A percentile compares a stretch with the other conserved stretches of the same genome.
These are phyloP conservation scores for Asterella californica DNA, from an alignment of 225 moss, liverwort and hornwort species.

Conservation along the genomic window DNA sequence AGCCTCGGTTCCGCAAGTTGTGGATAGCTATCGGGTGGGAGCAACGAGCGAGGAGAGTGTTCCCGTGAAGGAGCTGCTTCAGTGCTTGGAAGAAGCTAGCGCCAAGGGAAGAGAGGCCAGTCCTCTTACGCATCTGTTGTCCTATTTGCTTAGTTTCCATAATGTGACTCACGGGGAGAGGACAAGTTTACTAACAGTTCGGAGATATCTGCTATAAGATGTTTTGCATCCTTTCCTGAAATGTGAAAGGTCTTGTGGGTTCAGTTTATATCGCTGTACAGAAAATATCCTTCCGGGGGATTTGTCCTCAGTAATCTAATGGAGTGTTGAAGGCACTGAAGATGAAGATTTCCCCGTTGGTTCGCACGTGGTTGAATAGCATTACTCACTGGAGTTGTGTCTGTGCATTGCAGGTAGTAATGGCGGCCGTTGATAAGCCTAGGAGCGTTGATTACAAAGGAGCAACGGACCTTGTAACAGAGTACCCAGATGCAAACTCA, in stretches of 20 bases:
- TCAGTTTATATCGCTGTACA: not conserved
- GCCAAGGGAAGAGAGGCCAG: conserved; percentile 67
- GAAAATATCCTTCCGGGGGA: not conserved
- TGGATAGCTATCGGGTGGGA: conserved; percentile 42
- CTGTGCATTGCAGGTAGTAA: conserved; percentile 64
- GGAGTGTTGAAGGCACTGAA: not conserved
- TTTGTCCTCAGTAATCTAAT: not conserved
- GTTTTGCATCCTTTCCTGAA: too few relatives aligned
- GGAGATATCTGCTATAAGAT: too few relatives aligned
- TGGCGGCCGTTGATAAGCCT: conserved; percentile 90
- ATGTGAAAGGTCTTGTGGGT: not conserved
- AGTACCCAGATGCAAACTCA: conserved; percentile 52
- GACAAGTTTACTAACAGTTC: too few relatives aligned
- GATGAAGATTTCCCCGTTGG: not conserved
- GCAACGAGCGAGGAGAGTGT: conserved; percentile 42
- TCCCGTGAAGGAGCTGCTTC: conserved; percentile 53
- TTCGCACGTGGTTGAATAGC: not conserved
- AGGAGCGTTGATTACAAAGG: conserved; percentile 94
- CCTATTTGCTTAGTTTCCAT: not conserved
- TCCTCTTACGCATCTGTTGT: not conserved
- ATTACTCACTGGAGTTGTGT: not conserved
- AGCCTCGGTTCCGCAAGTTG: conserved; percentile 40
- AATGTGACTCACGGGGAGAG: too few relatives aligned
- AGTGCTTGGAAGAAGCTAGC: conserved; percentile 62
- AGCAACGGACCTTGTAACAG: conserved; percentile 94